phyloP scores from a whole-genome alignment of 2,329 filamentous ascomycete genomes.

The Grosmannia serpens region DNA sequence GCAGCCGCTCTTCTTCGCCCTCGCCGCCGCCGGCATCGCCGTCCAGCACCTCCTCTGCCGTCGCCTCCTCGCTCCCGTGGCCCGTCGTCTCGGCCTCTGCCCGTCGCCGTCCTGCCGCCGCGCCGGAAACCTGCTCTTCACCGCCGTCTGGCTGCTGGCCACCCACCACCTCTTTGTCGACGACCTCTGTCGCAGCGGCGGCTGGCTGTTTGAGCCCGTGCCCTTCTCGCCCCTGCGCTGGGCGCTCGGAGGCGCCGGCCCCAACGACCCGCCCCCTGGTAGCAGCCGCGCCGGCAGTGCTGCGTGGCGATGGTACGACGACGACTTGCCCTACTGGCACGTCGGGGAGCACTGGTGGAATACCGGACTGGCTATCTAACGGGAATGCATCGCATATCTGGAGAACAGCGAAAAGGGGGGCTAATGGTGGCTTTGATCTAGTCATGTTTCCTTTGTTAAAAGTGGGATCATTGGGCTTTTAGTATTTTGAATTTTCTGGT shows the following conservation, averaged over 20 bases:
- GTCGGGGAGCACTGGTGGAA: constrained; percentile 52
- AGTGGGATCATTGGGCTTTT: not conserved
- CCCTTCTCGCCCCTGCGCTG: constrained; percentile 60
- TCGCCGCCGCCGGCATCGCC: constrained; percentile 55
- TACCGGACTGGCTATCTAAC: constrained; percentile 25
- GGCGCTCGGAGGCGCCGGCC: no score
- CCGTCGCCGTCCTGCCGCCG: constrained; percentile 27
- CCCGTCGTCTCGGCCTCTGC: not conserved
- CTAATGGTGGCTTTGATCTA: no score
- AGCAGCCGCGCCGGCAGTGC: constrained; percentile 27
- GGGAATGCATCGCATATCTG: not conserved
- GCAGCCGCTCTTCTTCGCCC: constrained; percentile 58
- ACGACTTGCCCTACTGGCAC: constrained; percentile 43
- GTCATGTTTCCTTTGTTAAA: not conserved
- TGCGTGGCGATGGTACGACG: constrained; percentile 55
- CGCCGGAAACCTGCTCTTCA: constrained; percentile 48
- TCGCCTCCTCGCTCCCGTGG: constrained; percentile 16
- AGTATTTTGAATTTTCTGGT: no score
- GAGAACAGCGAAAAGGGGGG: no score
- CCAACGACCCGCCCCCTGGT: no score
- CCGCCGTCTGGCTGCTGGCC: constrained; percentile 53
- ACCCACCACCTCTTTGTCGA: constrained; percentile 59
- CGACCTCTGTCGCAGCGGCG: constrained; percentile 60
- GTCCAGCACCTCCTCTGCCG: constrained; percentile 39
- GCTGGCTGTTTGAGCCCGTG: constrained; percentile 78